phyloP scores from a whole-genome alignment of 2,329 filamentous ascomycete genomes.

The Coniochaeta sp. region DNA sequence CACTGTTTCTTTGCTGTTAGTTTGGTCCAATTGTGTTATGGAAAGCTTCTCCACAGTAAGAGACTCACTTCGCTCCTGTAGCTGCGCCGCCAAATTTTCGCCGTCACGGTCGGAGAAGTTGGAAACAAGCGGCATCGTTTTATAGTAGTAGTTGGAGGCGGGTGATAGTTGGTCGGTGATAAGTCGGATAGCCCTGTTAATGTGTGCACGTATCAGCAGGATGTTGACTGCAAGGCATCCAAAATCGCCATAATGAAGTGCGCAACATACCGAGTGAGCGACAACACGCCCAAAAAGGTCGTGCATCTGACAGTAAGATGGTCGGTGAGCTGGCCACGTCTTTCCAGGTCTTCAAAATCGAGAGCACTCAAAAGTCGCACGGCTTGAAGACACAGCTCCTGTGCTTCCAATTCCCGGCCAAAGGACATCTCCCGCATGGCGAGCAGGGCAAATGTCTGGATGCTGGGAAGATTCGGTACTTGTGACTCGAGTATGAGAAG shows the following conservation, averaged over 20 bases:
- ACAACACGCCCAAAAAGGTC: not conserved
- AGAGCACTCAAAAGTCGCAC: not conserved
- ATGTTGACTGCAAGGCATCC: no score
- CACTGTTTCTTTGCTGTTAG: not conserved
- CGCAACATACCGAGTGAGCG: not conserved
- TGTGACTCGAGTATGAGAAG: not conserved
- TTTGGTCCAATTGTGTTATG: no score
- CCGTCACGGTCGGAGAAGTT: not conserved
- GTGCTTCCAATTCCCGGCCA: not conserved
- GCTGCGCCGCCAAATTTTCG: not conserved
- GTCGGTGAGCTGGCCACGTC: not conserved
- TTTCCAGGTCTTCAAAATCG: not conserved
- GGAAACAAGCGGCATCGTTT: not conserved
- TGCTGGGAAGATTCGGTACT: not conserved
- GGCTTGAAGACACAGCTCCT: not conserved
- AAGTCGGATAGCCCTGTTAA: not conserved
- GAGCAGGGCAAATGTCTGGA: not conserved
- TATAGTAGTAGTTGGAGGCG: not conserved
- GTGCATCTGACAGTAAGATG: not conserved
- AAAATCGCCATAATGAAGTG: not conserved
- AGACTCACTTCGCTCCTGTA: no score
- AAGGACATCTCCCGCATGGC: constrained; percentile 1
- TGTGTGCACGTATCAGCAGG: no score
- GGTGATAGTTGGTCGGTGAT: not conserved
- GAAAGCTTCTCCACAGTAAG: no score